These are phyloP conservation scores for Cladosporium oxysporum DNA, from an alignment of 2,329 filamentous ascomycete species.

Conservation along the genomic window DNA sequence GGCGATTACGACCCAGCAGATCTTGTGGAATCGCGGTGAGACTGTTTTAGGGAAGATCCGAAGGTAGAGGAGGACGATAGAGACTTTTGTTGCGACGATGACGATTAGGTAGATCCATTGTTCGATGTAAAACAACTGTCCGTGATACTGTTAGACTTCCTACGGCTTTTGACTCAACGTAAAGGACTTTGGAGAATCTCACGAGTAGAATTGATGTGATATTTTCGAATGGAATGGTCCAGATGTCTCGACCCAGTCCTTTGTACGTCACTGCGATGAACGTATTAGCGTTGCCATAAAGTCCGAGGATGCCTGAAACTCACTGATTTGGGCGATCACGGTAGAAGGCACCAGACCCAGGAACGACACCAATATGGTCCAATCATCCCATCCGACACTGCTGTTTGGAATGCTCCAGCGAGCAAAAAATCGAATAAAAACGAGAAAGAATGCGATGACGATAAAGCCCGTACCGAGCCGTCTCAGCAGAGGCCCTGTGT, in stretches of 20 bases:
- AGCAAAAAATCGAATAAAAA: background rate
- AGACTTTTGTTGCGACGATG: conserved; percentile 1
- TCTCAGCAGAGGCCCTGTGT: background rate
- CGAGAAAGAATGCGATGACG: background rate
- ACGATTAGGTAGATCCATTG: background rate
- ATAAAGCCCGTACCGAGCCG: background rate
- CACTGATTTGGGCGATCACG: background rate
- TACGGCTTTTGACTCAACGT: background rate
- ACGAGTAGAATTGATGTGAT: background rate
- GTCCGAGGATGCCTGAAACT: background rate
- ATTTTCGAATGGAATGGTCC: background rate
- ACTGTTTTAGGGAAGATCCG: background rate
- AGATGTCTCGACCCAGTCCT: conserved; percentile 1
- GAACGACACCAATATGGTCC: background rate
- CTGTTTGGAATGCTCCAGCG: background rate
- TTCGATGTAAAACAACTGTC: background rate
- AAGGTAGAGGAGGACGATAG: conserved; percentile 6
- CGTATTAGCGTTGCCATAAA: background rate
- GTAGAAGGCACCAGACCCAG: background rate
- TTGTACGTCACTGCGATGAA: background rate
- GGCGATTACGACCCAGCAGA: background rate
- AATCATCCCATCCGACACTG: conserved; percentile 21
- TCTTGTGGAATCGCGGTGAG: background rate
- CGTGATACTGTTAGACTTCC: background rate
- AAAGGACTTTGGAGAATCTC: background rate